A percentile compares a stretch with the other conserved stretches of the same genome.
phyloP scores from a whole-genome alignment of 192 early-diverging fungal genomes.

The Backusella sp. region DNA sequence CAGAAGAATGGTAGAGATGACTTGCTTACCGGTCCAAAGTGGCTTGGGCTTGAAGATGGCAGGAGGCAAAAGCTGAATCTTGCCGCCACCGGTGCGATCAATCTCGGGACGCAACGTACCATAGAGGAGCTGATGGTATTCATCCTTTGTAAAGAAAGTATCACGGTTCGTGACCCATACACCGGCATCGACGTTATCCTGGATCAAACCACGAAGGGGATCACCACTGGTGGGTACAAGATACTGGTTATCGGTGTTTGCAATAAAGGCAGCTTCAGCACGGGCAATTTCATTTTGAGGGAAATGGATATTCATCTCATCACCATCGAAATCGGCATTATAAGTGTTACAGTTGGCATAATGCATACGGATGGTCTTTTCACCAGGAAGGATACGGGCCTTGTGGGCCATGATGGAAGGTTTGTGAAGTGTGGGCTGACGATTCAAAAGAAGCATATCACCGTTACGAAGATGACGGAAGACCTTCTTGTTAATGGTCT shows the following conservation, averaged over 20 bases:
- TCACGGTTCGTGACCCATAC: conserved; percentile 90
- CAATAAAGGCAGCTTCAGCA: conserved; percentile 95
- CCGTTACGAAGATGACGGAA: conserved; percentile 95
- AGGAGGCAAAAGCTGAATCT: conserved; percentile 83
- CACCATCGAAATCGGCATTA: conserved; percentile 99
- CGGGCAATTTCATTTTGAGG: conserved; percentile 97
- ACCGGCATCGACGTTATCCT: conserved; percentile 98
- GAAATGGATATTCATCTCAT: conserved; percentile 99
- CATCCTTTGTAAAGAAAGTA: conserved; percentile 79
- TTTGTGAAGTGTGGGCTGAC: conserved; percentile 99
- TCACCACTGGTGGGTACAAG: conserved; percentile 94
- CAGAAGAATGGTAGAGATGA: conserved; percentile 88
- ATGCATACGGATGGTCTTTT: conserved; percentile 99
- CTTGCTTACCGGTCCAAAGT: conserved; percentile 98
- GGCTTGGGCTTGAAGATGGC: conserved; percentile 82
- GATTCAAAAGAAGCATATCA: conserved; percentile 96
- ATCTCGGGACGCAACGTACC: conserved; percentile 82
- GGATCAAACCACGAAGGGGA: conserved; percentile 97
- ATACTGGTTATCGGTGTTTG: conserved; percentile 94
- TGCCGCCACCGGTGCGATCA: conserved; percentile 66
- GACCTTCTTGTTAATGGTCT: conserved; percentile 92
- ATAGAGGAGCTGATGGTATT: conserved; percentile 96
- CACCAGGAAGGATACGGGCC: conserved; percentile 90
- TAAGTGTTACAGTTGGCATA: conserved; percentile 91
- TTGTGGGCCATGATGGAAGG: conserved; percentile 99